A percentile compares a stretch with the other conserved stretches of the same genome.
Evolutionary conservation across 2,329 filamentous ascomycete genomes (phyloP).

Genomic region (Diatrype stigma): DNA sequence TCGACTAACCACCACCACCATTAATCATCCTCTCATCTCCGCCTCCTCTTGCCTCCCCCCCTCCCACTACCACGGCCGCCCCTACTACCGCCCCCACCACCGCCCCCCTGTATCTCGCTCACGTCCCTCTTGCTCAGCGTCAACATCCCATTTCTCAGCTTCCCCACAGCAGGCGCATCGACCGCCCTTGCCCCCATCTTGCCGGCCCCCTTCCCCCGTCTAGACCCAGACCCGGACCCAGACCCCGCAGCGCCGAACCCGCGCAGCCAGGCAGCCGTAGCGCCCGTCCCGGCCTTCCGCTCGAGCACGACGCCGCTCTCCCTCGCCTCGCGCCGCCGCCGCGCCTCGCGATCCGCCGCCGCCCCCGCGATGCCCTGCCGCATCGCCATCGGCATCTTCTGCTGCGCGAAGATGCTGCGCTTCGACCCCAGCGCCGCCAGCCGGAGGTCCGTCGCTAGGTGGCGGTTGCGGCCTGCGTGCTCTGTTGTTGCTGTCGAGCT

Average conservation of each 20-base stretch:
- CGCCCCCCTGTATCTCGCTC: constrained; percentile 19
- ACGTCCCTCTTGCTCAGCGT: constrained; percentile 76
- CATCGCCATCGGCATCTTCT: constrained; percentile 84
- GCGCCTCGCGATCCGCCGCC: constrained; percentile 60
- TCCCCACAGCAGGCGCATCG: constrained; percentile 75
- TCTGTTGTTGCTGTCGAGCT: constrained; percentile 31
- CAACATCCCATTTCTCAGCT: constrained; percentile 68
- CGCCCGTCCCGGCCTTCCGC: constrained; percentile 30
- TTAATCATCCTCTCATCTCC: constrained; percentile 15
- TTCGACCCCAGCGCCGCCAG: constrained; percentile 79
- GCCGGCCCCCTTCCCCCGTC: constrained; percentile 30
- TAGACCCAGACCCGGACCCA: constrained; percentile 13
- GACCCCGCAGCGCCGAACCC: constrained; percentile 15
- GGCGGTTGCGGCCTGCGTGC: constrained; percentile 64
- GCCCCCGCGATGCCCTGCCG: constrained; percentile 79
- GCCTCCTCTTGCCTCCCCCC: constrained; percentile 18
- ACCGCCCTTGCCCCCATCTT: constrained; percentile 42
- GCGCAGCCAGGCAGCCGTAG: constrained; percentile 24
- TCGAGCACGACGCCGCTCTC: constrained; percentile 93
- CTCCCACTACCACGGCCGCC: constrained; percentile 6
- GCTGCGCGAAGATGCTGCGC: constrained; percentile 67
- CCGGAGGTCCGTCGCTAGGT: constrained; percentile 79
- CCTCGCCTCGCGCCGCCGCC: constrained; percentile 70
- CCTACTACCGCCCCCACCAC: constrained; percentile 3
- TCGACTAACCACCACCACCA: no score